Base-by-base conservation (phyloP, 495 filamentous ascomycete genomes). In the Penicillium cataractarum region DNA sequence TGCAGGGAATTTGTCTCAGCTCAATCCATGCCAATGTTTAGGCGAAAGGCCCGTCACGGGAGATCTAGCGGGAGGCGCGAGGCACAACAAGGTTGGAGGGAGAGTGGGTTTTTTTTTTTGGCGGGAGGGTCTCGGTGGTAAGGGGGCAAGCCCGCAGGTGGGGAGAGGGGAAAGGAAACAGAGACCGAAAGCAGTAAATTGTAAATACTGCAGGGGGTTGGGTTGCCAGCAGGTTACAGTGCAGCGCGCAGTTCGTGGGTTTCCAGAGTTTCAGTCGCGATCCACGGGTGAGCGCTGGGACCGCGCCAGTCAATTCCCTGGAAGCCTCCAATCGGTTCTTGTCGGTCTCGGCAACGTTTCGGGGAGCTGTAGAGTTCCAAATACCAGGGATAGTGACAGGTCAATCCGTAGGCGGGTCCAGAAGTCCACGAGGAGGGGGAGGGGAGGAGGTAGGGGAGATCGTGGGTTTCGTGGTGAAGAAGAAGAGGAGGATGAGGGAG, bases 11-110 rank as follows among this genome's bases (percentile, higher is more conserved):
- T 27, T 4, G 21, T 55, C 29, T 65, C 67, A 58, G n/a, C 69
- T 77, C 65, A 75, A 67, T 69, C 75, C 77, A 80, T 80, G 44
- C 75, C 76, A 75, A 57, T 64, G 52, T 53, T 39, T 55, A 58
- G 55, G 42, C 64, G 55, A 58, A 54, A 29, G 13, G 24, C 39
- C 65, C 37, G 58, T 64, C 61, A 58, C 37, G 51, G 53, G 44
- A 56, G 29, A n/a, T n/a, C 12, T 31, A 44, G 60, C 24, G 51
- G 51, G 17, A 33, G 31, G n/a, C 21, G 31, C 17, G 21, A 48
- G 24, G 31, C 32, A 21, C 57, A 31, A 31, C 32, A 37, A 49
- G 22, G 55, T 59, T 32, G 48, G 13, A 35, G 62, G 40, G 39
- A 46, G 39, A n/a, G n/a, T n/a, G n/a, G n/a, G 60, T 60, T 42